Percentiles rank a stretch among this genome's conserved stretches.
phyloP scores from a whole-genome alignment of 164 flowering plant genomes.

The Santalum album region DNA sequence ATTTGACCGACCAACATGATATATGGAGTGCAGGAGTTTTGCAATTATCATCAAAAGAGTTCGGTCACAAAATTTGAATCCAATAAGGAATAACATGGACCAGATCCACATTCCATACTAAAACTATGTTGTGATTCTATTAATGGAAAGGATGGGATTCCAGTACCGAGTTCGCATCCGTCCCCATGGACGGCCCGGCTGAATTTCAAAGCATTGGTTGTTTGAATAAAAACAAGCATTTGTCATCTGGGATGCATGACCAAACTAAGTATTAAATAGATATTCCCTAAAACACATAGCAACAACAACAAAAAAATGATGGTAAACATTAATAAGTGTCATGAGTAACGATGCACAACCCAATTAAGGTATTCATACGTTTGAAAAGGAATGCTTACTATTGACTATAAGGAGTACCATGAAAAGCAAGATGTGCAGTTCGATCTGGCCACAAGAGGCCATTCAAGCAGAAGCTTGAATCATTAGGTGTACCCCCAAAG shows the following conservation, averaged over 20 bases:
- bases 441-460: constrained; percentile 94
- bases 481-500: constrained; percentile 91
- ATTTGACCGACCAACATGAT: constrained; percentile 63
- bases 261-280: not conserved
- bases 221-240: constrained; percentile 55
- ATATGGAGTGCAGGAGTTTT: constrained; percentile 45
- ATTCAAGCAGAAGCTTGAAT: constrained; percentile 83
- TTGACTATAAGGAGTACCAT: constrained; percentile 36
- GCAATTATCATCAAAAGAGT: constrained; percentile 51
- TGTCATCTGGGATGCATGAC: constrained; percentile 40
- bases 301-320: constrained; percentile 1
- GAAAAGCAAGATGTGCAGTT: constrained; percentile 83
- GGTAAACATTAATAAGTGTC: constrained; percentile 20
- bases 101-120: constrained; percentile 47
- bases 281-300: not conserved
- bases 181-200: constrained; percentile 64
- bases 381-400: not conserved
- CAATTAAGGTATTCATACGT: not conserved
- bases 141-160: constrained; percentile 45
- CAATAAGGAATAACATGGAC: constrained; percentile 69
- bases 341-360: constrained; percentile 1
- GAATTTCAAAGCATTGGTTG: constrained; percentile 60
- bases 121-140: constrained; percentile 59
- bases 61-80: constrained; percentile 48
- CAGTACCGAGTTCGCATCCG: constrained; percentile 67